These are phyloP conservation scores for Hyparrhenia diplandra DNA, from an alignment of 176 grass and related monocot genomes.

Conservation along the genomic window DNA sequence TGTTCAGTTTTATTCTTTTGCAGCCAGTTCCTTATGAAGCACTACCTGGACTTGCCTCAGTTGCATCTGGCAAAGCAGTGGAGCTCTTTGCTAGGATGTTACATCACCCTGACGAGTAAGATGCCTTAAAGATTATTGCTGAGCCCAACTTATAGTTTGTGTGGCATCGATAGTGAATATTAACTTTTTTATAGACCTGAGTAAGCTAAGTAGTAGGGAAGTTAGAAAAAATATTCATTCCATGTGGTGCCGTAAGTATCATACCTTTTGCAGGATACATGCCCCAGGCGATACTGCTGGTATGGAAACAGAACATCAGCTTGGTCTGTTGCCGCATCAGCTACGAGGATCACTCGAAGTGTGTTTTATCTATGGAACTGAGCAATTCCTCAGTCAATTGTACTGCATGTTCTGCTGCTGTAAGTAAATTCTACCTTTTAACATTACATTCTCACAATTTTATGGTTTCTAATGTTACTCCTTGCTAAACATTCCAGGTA, in stretches of 20 bases:
- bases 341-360: conserved; percentile 65
- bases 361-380: conserved; percentile 52
- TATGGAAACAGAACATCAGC: conserved; percentile 62
- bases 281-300: conserved; percentile 81
- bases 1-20: conserved; percentile 13
- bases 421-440: conserved; percentile 43
- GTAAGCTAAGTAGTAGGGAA: conserved; percentile 2
- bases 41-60: conserved; percentile 73
- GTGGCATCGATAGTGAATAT: neutral
- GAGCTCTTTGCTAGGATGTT: conserved; percentile 86
- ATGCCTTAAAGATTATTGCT: conserved; percentile 19
- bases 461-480: conserved; percentile 29
- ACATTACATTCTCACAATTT: neutral
- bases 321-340: conserved; percentile 91
- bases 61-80: conserved; percentile 78
- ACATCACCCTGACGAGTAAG: conserved; percentile 83
- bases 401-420: conserved; percentile 68
- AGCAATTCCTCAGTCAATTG: conserved; percentile 64
- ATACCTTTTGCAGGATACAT: conserved; percentile 68
- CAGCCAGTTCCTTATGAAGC: conserved; percentile 61
- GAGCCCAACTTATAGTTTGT: neutral
- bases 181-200: neutral
- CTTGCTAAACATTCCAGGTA: conserved; percentile 62
- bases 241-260: neutral
- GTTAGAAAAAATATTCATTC: conserved; percentile 1